A percentile compares a stretch with the other conserved stretches of the same genome.
Conservation (phyloP, 2,329 filamentous ascomycete genomes). For the Magnaporthales sp. region DNA sequence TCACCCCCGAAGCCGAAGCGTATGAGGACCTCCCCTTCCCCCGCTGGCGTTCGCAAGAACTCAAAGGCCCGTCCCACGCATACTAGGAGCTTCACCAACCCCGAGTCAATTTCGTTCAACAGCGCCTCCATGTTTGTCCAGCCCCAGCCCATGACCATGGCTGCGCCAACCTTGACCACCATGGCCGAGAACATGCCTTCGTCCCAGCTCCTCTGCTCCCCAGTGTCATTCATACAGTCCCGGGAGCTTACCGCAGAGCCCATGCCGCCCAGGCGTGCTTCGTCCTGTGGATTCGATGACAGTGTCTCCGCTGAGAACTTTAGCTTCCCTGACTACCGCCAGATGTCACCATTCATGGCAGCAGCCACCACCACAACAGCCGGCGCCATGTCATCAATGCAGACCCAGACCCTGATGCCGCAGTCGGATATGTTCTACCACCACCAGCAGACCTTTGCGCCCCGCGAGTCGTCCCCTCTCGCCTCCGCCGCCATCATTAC, state of each 20-base stretch:
- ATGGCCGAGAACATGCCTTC: conserved; percentile 21
- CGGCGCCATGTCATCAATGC: conserved; percentile 15
- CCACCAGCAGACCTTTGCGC: conserved; percentile 24
- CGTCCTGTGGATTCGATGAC: conserved; percentile 56
- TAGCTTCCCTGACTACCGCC: conserved; percentile 78
- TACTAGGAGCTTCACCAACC: conserved; percentile 52
- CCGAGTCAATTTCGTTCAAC: conserved; percentile 39
- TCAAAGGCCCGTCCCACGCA: conserved; percentile 36
- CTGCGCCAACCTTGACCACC: conserved; percentile 8
- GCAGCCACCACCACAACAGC: conserved; percentile 18
- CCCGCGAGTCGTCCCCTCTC: conserved; percentile 37
- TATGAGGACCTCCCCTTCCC: conserved; percentile 43
- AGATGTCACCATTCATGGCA: conserved; percentile 43
- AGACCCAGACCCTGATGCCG: conserved; percentile 16
- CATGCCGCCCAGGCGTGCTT: conserved; percentile 45
- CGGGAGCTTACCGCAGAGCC: conserved; percentile 32
- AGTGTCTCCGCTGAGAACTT: conserved; percentile 57
- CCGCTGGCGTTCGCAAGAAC: conserved; percentile 13
- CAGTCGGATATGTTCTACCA: conserved; percentile 34
- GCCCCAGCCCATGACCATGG: not conserved
- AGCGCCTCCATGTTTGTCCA: conserved; percentile 27
- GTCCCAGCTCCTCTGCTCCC: conserved; percentile 56
- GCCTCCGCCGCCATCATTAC: conserved; percentile 26
- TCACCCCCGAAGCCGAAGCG: conserved; percentile 44
- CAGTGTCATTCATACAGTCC: conserved; percentile 41